Conservation (phyloP, 495 filamentous ascomycete genomes). For the Trichoderma parareesei region DNA sequence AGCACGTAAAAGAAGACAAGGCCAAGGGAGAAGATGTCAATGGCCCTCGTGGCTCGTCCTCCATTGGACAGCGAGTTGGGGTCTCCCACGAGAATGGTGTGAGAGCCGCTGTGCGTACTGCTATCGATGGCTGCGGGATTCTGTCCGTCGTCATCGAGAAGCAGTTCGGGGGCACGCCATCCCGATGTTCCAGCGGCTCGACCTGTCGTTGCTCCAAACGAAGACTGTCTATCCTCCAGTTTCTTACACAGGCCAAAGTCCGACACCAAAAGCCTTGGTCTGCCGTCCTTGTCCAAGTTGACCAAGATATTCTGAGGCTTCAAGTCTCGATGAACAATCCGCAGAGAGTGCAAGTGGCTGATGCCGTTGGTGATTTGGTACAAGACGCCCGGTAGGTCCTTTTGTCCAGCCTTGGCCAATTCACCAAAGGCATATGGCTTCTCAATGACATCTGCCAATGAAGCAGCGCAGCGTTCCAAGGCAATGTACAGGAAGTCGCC, state of each 20-base stretch:
- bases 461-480: constrained; percentile 89
- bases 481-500: constrained; percentile 94
- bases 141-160: constrained; percentile 64
- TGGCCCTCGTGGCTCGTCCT: constrained; percentile 82
- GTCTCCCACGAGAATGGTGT: constrained; percentile 23
- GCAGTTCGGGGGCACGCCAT: constrained; percentile 91
- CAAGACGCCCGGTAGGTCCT: constrained; percentile 57
- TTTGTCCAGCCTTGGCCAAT: constrained; percentile 44
- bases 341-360: constrained; percentile 78
- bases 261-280: constrained; percentile 78
- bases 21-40: constrained; percentile 93
- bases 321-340: constrained; percentile 93
- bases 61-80: constrained; percentile 14
- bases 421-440: constrained; percentile 44
- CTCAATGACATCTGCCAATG: constrained; percentile 79
- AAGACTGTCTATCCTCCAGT: constrained; percentile 89
- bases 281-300: constrained; percentile 48
- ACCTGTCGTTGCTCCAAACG: constrained; percentile 86
- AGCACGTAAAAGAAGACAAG: constrained; percentile 96
- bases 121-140: constrained; percentile 24
- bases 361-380: constrained; percentile 83
- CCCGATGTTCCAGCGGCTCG: constrained; percentile 90
- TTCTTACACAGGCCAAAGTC: constrained; percentile 98
- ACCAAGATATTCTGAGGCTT: constrained; percentile 97
- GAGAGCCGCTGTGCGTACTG: constrained; percentile 40